Conservation (phyloP, 148 eudicot genomes). For the Rhododendron griersonianum region DNA sequence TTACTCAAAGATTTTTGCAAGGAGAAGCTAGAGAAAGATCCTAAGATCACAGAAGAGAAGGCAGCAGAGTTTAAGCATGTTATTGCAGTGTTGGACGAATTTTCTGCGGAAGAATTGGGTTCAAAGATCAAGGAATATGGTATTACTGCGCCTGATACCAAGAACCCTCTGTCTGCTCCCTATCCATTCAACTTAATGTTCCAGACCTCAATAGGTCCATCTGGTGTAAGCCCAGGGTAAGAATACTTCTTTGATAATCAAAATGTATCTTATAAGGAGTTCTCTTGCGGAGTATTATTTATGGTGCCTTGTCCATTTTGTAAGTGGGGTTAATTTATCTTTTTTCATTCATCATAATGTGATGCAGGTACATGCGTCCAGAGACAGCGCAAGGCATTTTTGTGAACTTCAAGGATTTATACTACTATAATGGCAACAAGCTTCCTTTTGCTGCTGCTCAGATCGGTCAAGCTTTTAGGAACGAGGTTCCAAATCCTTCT, state of each 20-base stretch:
- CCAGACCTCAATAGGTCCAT: slow-evolving; percentile 94
- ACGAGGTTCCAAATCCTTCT: slow-evolving; percentile 54
- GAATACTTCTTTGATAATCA: slow-evolving; percentile 10
- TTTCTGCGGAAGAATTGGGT: slow-evolving; percentile 78
- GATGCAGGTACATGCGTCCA: slow-evolving; percentile 82
- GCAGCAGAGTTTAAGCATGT: slow-evolving; percentile 66
- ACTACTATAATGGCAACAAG: slow-evolving; percentile 89
- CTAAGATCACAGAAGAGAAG: slow-evolving; percentile 56
- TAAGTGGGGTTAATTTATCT: background rate
- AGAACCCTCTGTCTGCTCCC: slow-evolving; percentile 77
- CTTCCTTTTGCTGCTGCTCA: slow-evolving; percentile 98
- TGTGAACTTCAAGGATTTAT: slow-evolving; percentile 92
- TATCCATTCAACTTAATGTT: slow-evolving; percentile 94
- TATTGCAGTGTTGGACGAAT: slow-evolving; percentile 67
- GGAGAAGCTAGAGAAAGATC: slow-evolving; percentile 83
- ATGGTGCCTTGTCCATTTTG: background rate
- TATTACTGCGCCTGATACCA: slow-evolving; percentile 82
- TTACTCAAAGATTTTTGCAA: slow-evolving; percentile 85
- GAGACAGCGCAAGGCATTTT: slow-evolving; percentile 98
- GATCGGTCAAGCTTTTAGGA: slow-evolving; percentile 93
- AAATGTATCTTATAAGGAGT: background rate
- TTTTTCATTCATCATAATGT: background rate
- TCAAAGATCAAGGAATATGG: slow-evolving; percentile 86
- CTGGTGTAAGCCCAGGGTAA: slow-evolving; percentile 73
- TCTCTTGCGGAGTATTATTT: background rate